Conservation (phyloP, 108 stramenopile genomes). For the Cylindrotheca closterium region DNA sequence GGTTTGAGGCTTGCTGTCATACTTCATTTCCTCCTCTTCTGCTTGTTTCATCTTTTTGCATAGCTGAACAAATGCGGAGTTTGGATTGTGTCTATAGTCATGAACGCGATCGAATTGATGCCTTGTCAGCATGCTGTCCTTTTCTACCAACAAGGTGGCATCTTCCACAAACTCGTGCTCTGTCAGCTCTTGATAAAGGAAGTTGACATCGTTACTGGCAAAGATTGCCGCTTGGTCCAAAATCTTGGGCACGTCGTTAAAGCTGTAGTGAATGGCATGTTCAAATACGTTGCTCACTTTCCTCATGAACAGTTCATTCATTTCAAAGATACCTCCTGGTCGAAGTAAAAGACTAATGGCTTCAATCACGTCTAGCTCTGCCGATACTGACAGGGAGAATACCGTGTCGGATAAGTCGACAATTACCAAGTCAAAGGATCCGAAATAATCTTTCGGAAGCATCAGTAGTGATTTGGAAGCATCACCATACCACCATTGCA, state of each 20-base stretch:
- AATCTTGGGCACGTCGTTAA: constrained; percentile 19
- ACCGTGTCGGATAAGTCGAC: constrained; percentile 64
- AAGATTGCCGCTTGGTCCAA: constrained; percentile 24
- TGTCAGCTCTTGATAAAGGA: constrained; percentile 8
- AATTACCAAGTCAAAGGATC: constrained; percentile 64
- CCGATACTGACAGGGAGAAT: constrained; percentile 53
- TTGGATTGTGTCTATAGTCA: constrained; percentile 37
- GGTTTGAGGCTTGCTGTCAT: constrained; percentile 30
- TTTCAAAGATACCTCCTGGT: constrained; percentile 78
- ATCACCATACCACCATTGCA: constrained; percentile 79
- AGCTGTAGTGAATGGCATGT: constrained; percentile 13
- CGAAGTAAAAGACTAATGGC: constrained; percentile 55
- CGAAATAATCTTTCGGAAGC: constrained; percentile 50
- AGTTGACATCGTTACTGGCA: constrained; percentile 35
- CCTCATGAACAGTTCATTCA: constrained; percentile 73
- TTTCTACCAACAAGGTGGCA: constrained; percentile 25
- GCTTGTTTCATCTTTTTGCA: constrained; percentile 3
- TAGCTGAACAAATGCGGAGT: neutral
- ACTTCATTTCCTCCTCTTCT: constrained; percentile 13
- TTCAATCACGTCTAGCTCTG: constrained; percentile 59
- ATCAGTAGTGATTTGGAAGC: constrained; percentile 51
- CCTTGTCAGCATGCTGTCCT: neutral
- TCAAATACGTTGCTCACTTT: constrained; percentile 57
- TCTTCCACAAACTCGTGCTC: constrained; percentile 41
- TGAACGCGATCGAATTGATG: constrained; percentile 20